phyloP scores from a whole-genome alignment of 192 early-diverging fungal genomes.

The Chytriomyces sp. region DNA sequence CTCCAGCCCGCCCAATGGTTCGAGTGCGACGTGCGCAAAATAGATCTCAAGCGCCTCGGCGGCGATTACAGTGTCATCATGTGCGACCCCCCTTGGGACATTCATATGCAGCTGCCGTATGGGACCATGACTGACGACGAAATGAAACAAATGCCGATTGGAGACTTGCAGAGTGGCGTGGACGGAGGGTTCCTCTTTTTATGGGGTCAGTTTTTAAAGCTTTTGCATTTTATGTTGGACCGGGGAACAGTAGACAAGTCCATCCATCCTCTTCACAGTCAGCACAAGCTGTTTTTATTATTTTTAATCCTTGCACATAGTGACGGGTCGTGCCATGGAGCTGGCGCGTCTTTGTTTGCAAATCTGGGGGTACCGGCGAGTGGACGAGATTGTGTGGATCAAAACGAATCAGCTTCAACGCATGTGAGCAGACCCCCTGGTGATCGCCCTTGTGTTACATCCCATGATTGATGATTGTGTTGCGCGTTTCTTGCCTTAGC shows the following conservation, averaged over 20 bases:
- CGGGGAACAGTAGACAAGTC: no score
- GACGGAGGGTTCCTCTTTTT: constrained; percentile 56
- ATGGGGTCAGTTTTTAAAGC: constrained; percentile 40
- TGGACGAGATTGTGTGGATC: constrained; percentile 68
- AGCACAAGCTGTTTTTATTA: no score
- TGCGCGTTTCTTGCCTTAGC: no score
- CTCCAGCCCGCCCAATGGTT: constrained; percentile 65
- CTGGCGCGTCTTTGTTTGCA: constrained; percentile 44
- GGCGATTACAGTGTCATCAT: constrained; percentile 62
- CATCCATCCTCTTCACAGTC: no score
- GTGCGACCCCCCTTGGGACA: constrained; percentile 68
- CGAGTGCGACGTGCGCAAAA: constrained; percentile 59
- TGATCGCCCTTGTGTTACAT: no score
- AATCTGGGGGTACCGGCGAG: constrained; percentile 44
- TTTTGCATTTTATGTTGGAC: neutral
- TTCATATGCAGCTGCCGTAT: constrained; percentile 67
- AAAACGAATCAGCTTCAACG: constrained; percentile 62
- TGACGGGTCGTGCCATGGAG: constrained; percentile 69
- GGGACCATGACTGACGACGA: constrained; percentile 70
- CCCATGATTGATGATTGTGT: no score
- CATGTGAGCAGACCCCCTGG: no score
- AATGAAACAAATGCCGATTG: constrained; percentile 57
- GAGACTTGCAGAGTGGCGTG: constrained; percentile 48
- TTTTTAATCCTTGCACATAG: constrained; percentile 1
- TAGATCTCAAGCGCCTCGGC: constrained; percentile 57